phyloP scores from a whole-genome alignment of 1,284 basidiomycete species.

The Gomphus sp. region DNA sequence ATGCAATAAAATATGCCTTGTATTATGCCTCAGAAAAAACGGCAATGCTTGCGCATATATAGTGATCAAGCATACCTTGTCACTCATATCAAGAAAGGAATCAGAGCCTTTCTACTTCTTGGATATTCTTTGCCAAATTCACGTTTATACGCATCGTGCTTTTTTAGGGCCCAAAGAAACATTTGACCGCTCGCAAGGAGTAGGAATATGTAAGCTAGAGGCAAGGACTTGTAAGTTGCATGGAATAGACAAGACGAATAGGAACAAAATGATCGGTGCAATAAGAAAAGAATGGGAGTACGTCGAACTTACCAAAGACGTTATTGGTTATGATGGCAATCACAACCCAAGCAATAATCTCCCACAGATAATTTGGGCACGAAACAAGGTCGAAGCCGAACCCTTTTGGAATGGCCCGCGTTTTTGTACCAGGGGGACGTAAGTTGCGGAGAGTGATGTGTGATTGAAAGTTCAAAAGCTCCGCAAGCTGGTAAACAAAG shows the following conservation, averaged over 20 bases:
- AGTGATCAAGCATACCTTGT: background rate
- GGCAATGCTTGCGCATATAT: background rate
- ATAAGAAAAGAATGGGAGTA: background rate
- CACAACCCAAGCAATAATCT: constrained; percentile 70
- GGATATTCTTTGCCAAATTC: constrained; percentile 90
- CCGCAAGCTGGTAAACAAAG: constrained; percentile 50
- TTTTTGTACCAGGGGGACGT: constrained; percentile 73
- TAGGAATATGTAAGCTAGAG: constrained; percentile 64
- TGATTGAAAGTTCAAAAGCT: constrained; percentile 81
- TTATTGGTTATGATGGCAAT: constrained; percentile 77
- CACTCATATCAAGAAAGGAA: constrained; percentile 59
- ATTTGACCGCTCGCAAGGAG: constrained; percentile 65
- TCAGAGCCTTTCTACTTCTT: constrained; percentile 64
- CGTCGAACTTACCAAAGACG: constrained; percentile 50
- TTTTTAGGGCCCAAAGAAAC: constrained; percentile 87
- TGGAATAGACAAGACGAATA: background rate
- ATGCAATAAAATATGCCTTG: background rate
- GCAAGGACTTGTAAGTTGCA: background rate
- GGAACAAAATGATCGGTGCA: background rate
- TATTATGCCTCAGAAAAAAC: background rate
- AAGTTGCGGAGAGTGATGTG: constrained; percentile 81
- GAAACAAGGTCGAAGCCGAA: constrained; percentile 83
- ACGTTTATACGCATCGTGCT: constrained; percentile 85
- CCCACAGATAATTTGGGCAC: constrained; percentile 95
- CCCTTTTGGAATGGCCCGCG: constrained; percentile 77